Evolutionary conservation across 2,329 filamentous ascomycete genomes (phyloP).

Genomic region (Mollisiaceae sp.): DNA sequence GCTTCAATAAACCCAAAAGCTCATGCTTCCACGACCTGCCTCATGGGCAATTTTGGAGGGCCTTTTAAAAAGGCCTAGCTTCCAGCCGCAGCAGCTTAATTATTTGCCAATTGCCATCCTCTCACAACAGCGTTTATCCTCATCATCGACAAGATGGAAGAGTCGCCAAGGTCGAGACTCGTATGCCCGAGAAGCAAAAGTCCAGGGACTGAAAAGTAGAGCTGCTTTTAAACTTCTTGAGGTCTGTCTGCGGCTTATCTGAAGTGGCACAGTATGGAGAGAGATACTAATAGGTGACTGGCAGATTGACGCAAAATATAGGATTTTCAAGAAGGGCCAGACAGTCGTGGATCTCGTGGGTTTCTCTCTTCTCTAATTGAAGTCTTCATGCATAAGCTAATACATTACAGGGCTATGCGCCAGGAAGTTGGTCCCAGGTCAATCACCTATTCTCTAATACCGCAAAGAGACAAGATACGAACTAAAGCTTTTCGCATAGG

Average conservation of each 20-base stretch:
- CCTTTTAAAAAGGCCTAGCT: neutral
- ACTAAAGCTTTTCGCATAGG: slow-evolving; percentile 52
- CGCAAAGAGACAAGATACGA: neutral
- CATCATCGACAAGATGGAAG: slow-evolving; percentile 82
- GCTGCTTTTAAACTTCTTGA: slow-evolving; percentile 94
- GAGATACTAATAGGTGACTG: slow-evolving; percentile 12
- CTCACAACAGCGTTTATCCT: slow-evolving; percentile 31
- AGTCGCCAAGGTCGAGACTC: slow-evolving; percentile 75
- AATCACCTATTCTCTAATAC: slow-evolving; percentile 25
- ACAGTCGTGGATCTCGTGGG: slow-evolving; percentile 88
- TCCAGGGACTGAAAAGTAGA: slow-evolving; percentile 82
- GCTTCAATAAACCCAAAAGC: slow-evolving; percentile 15
- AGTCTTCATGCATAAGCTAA: slow-evolving; percentile 14
- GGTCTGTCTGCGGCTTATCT: slow-evolving; percentile 50
- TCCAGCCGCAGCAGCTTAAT: slow-evolving; percentile 15
- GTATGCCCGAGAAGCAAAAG: slow-evolving; percentile 76
- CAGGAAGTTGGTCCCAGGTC: slow-evolving; percentile 74
- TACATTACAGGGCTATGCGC: slow-evolving; percentile 70
- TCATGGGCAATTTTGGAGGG: slow-evolving; percentile 24
- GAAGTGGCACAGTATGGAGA: neutral
- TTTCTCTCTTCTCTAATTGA: neutral
- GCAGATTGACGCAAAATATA: slow-evolving; percentile 82
- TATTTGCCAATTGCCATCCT: neutral
- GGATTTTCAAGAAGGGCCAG: slow-evolving; percentile 77
- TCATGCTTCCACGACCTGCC: slow-evolving; percentile 37